Evolutionary conservation across 306 rosid genomes (phyloP), one percentile per base, ranked within the genome.

Genomic region (Mimosa pudica): DNA sequence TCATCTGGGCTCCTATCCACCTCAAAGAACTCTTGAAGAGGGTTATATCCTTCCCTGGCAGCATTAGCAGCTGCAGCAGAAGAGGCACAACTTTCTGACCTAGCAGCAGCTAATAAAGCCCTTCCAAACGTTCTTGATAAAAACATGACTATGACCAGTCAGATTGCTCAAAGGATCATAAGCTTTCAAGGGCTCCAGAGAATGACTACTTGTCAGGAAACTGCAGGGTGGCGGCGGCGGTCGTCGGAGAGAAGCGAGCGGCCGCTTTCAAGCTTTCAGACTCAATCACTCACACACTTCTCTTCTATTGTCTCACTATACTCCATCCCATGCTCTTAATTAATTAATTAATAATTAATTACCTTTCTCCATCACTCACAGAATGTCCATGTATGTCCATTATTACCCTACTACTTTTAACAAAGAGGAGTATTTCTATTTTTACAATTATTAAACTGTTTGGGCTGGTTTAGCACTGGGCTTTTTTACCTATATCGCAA

Each of bases 11-110:
- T 84, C 85, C 93, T 87, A 62, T 89, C 93, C 41, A 38, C 79
- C 88, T 94, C 98, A 68, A 92, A 94, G 77, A 94, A 91, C 79
- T 88, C 92, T 64, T 90, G 84, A 55, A 94, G 97, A 60, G 97
- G 97, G 74, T 94, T 94, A 65, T 54, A 77, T 6, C 42, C 84
- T 82, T 49, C 75, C 78, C 83, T 78, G 74, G 79, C 70, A 12
- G 78, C 61, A 54, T 77, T 65, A 18, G 88, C 77, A 66, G 89
- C 80, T 5, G 77, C 52, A 13, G 86, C 65, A 38, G 89, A 72
- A 2, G 93, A 82, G 71, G 89, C 72, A 82, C 83, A 87, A 57
- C 84, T 54, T 86, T 87, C 92, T 12, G 97, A 86, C 80, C 84
- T 88, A 18, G 89, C 94, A 51, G 93, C 93, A 57, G 93, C 71